Evolutionary conservation across 2,329 filamentous ascomycete species (phyloP), one percentile per base, ranked within the genome.

Genomic region (Sarocladiaceae sp.): DNA sequence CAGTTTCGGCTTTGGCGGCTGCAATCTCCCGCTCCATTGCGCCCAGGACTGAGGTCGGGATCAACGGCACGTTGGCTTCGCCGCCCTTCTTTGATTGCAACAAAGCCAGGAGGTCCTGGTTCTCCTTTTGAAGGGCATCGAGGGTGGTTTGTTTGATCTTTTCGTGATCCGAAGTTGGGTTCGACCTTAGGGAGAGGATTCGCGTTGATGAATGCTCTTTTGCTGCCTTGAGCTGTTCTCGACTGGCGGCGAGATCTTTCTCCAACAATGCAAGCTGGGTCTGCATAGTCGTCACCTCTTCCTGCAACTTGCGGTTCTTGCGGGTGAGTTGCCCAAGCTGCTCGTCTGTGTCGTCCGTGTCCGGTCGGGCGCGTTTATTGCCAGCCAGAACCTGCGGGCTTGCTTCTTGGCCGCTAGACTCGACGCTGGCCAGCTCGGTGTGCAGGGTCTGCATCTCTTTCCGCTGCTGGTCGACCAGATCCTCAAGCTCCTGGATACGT

Each of bases 381-480:
- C 83, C 73, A 1, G 65, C 58, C 5, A 65, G 59, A 11, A 65
- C 59, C 41, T 66, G 62, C n/a, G 65, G 65, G 62, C 53, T 2
- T 15, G 46, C 13, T 2, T 43, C 21, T 6, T 3, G 12, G 11
- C 24, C 43, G 18, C 42, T 45, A 11, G 66, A 57, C 39, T 93
- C 86, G 9, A 75, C 60, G 7, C 78, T 76, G 2, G 80, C 76
- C n/a, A 97, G 68, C 45, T 95, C 86, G 6, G 75, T 68, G 50
- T 93, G 83, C 1, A 93, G 70, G 0, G 69, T 74, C 51, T 90
- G 78, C 3, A 95, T 73, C 58, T 98, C 93, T 16, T 70, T 68
- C 52, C 91, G 87, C 66, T 97, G 95, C 55, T 88, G 72, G 56
- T 95, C 89, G 3, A 97, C 77, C 4, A 97, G 73, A n/a, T 78